Evolutionary conservation across 164 flowering plant species (phyloP).

Genomic region (Macadamia tetraphylla): DNA sequence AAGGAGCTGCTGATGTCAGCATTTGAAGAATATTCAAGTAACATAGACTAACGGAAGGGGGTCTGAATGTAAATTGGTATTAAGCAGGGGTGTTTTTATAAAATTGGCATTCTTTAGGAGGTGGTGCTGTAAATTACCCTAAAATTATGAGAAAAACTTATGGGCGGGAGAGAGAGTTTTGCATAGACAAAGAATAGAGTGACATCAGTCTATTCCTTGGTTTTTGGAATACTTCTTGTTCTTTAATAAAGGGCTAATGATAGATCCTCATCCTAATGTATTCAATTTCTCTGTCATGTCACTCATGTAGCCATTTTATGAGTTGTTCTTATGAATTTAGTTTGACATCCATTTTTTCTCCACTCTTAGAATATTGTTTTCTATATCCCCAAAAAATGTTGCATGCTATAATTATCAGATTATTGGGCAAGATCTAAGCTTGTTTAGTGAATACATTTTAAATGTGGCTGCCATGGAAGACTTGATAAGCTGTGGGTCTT

Average conservation of each 20-base stretch:
- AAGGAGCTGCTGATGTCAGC: too few relatives aligned
- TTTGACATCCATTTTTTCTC: not conserved
- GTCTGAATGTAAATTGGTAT: too few relatives aligned
- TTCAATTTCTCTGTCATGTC: not conserved
- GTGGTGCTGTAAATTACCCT: too few relatives aligned
- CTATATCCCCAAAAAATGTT: not conserved
- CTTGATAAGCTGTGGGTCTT: not conserved
- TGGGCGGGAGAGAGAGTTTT: too few relatives aligned
- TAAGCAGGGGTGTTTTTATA: too few relatives aligned
- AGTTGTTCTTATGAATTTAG: not conserved
- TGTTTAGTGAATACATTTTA: not conserved
- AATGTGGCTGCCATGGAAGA: not conserved
- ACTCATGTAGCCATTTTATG: not conserved
- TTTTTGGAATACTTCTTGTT: not conserved
- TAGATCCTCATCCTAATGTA: not conserved
- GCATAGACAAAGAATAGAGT: too few relatives aligned
- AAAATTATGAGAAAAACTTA: too few relatives aligned
- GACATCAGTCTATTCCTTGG: not conserved
- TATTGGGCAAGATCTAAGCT: conserved; percentile 1
- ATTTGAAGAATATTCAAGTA: too few relatives aligned
- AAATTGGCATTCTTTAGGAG: too few relatives aligned
- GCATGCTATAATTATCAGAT: not conserved
- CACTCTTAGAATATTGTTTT: not conserved
- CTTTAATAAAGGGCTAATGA: not conserved
- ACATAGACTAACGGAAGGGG: too few relatives aligned